Conservation (phyloP, 306 rosid genomes). For the Phaseolus lunatus region DNA sequence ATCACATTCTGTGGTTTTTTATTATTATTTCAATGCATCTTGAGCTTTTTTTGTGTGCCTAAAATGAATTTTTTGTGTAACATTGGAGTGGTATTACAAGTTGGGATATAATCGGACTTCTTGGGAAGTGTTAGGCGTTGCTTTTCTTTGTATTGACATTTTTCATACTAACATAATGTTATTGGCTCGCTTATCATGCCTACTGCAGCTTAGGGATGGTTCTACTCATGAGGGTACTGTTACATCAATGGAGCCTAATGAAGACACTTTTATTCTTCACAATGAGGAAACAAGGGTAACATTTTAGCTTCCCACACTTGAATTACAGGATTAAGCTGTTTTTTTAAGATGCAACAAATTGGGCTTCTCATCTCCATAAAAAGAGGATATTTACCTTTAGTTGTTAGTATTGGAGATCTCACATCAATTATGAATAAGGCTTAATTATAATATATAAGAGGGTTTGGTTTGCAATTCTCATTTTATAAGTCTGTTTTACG, state of each 20-base stretch:
- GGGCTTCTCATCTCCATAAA: background rate
- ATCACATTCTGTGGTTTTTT: background rate
- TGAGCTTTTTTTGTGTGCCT: background rate
- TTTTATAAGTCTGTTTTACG: too few relatives aligned
- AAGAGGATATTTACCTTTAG: background rate
- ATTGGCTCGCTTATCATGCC: constrained; percentile 39
- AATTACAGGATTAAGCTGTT: background rate
- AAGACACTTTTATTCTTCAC: constrained; percentile 83
- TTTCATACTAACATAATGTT: constrained; percentile 20
- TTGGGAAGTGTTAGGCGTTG: constrained; percentile 1
- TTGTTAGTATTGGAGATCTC: too few relatives aligned
- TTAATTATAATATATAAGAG: too few relatives aligned
- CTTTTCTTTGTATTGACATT: constrained; percentile 30
- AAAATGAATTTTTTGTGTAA: background rate
- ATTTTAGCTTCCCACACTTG: constrained; percentile 14
- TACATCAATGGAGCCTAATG: constrained; percentile 95
- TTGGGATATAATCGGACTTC: constrained; percentile 25
- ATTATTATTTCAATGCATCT: background rate
- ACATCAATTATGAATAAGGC: too few relatives aligned
- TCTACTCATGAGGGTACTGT: constrained; percentile 92
- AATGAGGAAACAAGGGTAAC: constrained; percentile 76
- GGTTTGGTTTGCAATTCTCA: too few relatives aligned
- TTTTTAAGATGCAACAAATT: background rate
- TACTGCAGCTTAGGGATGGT: constrained; percentile 83
- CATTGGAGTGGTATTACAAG: constrained; percentile 7